Evolutionary conservation across 352 stramenopile genomes (phyloP).

Genomic region (Pythium dissimile): DNA sequence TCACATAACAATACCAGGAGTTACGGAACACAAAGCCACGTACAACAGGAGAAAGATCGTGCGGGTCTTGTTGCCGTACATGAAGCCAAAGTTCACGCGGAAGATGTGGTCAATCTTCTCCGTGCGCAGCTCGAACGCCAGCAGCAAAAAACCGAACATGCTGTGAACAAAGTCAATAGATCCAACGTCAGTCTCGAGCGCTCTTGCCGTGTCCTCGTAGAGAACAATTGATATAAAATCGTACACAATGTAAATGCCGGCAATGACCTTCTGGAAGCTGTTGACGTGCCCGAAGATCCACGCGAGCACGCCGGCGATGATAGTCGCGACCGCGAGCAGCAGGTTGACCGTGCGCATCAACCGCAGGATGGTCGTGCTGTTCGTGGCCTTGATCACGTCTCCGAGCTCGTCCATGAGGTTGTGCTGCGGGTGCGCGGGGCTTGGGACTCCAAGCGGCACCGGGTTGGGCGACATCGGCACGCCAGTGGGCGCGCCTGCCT

Average conservation of each 20-base stretch:
- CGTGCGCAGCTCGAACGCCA: conserved; percentile 82
- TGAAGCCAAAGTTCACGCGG: conserved; percentile 87
- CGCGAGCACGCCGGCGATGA: conserved; percentile 62
- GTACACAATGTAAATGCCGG: conserved; percentile 88
- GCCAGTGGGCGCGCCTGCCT: conserved; percentile 15
- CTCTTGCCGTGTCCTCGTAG: no score
- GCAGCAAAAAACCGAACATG: conserved; percentile 73
- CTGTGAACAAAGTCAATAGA: conserved; percentile 30
- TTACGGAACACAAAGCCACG: no score
- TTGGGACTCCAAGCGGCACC: conserved; percentile 16
- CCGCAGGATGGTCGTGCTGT: conserved; percentile 75
- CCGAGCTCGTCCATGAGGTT: conserved; percentile 88
- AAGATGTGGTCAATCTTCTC: conserved; percentile 77
- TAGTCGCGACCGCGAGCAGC: conserved; percentile 66
- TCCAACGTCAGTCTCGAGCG: background rate
- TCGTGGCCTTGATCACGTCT: conserved; percentile 78
- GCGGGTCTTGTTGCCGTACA: conserved; percentile 88
- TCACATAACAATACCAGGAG: background rate
- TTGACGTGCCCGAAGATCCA: conserved; percentile 80
- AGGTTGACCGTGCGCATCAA: conserved; percentile 80
- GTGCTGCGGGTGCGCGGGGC: conserved; percentile 22
- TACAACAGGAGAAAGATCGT: conserved; percentile 88
- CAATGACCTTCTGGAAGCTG: conserved; percentile 79
- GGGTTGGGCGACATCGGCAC: conserved; percentile 14
- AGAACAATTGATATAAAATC: no score